Base-by-base conservation (phyloP, 352 stramenopile genomes). In the Pythium guiyangense region DNA sequence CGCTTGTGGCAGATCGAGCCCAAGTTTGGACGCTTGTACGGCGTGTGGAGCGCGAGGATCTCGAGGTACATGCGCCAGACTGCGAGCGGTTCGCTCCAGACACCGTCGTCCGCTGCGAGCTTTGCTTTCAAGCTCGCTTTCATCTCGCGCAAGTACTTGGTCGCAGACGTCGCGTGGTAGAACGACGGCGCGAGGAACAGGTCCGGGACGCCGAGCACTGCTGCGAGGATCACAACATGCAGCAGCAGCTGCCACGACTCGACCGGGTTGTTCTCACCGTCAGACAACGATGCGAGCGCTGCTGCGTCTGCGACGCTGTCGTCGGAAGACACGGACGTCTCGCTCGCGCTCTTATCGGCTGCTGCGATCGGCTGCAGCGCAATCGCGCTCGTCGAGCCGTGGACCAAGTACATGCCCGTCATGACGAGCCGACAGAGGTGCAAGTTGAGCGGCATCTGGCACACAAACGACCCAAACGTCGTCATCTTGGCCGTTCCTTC, bases 151-250 rank as follows among this genome's bases (percentile, higher is more conserved):
- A 92, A 54, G 54, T 86, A 94, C 6, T 70, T 71, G 34, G 70
- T 66, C 2, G 81, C 66, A n/a, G 78, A 89, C 18, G 77, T 54
- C 12, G 66, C 67, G 43, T 94, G 85, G 56, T 89, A 94, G 62
- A 87, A 90, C 15, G 85, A 94, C 11, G 85, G 85, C 68, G 84
- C 75, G 11, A 90, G 44, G 58, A 88, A 91, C 15, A 94, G 49
- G 49, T 93, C 81, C 2, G 81, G 83, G 8, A 78, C 76, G 14
- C 79, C 67, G 12, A 94, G 60, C 42, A 91, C 74, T 14, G 79
- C 67, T 9, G 83, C 78, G 10, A 94, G 52, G 22, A 94, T 75
- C 37, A 94, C 74, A 17, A 76, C 61, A 54, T 92, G 71, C 15
- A 86, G 58, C 52, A 86, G 55, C 15, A 81, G 46, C 12, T 62